Evolutionary conservation across 768 basidiomycete genomes (phyloP), one percentile per base, ranked within the genome.

Genomic region (Aureoboletus auriporus): DNA sequence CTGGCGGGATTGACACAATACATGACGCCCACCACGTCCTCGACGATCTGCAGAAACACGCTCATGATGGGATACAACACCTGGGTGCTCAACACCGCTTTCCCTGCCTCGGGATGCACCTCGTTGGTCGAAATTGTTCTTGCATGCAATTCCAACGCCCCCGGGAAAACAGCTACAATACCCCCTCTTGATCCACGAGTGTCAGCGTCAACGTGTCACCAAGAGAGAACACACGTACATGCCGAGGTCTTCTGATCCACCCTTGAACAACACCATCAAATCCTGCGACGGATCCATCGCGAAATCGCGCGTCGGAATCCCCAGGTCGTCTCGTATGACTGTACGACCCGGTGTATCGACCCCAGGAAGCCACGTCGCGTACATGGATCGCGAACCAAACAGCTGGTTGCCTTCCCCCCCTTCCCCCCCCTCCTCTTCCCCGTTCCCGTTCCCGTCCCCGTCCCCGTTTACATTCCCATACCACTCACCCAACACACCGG

Each of bases 241-340:
- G 7, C 31, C 44, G 8, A n/a, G 11, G 1, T 51, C 49, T 4
- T 51, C 59, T 27, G 9, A 8, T 6, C 60, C 59, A 23, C 58
- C 58, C 43, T 59, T 60, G 13, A 80, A 61, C 13, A 78, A 59
- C 8, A 76, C 71, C 33, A 83, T 66, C 39, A 84, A 56, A 53
- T 84, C 80, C 59, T 84, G 83, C 5, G 78, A 73, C 1, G 83
- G 81, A 54, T 84, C 83, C n/a, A 84, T 76, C 0, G 79, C 80
- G 50, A 84, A 81, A 56, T 84, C 83, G 38, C 77, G 69, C 34
- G 73, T 69, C 8, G 61, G 49, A 8, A 79, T 39, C 1, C 69
- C 72, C 0, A 82, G 37, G 27, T 78, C 68, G 1, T 66, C 60
- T 14, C 60, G 52, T 2, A 67, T 53, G 30, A 68, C 33, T 28